Percentiles rank a stretch among this genome's conserved stretches.
phyloP scores from a whole-genome alignment of 139 green algal species.

The Closterium sp. region DNA sequence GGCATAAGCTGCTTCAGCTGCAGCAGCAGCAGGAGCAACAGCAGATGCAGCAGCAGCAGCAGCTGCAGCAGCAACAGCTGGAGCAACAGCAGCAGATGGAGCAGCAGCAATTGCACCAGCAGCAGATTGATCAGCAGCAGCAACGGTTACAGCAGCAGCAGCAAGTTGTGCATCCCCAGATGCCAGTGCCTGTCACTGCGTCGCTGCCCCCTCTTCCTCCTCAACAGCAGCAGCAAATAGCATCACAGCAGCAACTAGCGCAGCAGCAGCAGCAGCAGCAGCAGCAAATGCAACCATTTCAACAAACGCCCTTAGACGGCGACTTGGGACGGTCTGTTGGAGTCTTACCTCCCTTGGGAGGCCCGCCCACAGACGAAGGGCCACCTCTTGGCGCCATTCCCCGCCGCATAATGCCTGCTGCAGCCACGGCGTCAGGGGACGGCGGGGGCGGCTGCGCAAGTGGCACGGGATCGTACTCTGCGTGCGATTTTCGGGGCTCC shows the following conservation, averaged over 20 bases:
- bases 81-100: neutral
- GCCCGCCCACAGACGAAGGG: neutral
- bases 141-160: neutral
- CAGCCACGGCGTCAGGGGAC: neutral
- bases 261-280: neutral
- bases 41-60: conserved; percentile 1
- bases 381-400: neutral
- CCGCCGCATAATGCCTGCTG: neutral
- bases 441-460: neutral
- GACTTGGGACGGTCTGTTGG: too few relatives aligned
- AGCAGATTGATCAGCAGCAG: neutral
- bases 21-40: neutral
- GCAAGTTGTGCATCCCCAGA: too few relatives aligned
- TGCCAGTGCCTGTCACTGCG: too few relatives aligned
- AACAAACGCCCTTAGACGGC: neutral
- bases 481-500: neutral
- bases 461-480: neutral
- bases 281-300: neutral
- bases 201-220: too few relatives aligned
- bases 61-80: neutral
- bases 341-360: too few relatives aligned
- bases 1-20: neutral
- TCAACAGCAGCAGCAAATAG: neutral
- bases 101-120: neutral
- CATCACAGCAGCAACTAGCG: too few relatives aligned